These are phyloP conservation scores for Taphrina sp. DNA, from an alignment of 1,139 yeast species.

Conservation along the genomic window DNA sequence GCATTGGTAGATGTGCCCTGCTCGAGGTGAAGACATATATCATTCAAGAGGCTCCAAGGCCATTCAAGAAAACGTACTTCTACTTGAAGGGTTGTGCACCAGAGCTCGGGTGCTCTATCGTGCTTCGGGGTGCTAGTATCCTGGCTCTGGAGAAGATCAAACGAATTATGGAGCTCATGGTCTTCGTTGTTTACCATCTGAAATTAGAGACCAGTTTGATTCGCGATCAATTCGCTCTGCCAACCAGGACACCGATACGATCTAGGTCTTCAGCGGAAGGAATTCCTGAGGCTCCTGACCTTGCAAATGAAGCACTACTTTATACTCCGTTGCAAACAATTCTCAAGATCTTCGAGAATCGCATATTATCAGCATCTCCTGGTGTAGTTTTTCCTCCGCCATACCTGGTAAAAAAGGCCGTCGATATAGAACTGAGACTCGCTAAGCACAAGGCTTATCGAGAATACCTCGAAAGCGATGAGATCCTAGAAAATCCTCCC, in stretches of 20 bases:
- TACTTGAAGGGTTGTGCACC: constrained; percentile 75
- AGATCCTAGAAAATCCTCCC: constrained; percentile 8
- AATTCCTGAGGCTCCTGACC: not conserved
- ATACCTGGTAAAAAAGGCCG: constrained; percentile 50
- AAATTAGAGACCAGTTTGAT: constrained; percentile 78
- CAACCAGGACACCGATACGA: not conserved
- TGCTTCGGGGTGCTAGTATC: constrained; percentile 69
- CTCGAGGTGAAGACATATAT: constrained; percentile 68
- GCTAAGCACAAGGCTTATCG: constrained; percentile 37
- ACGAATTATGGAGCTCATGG: constrained; percentile 74
- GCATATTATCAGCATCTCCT: constrained; percentile 68
- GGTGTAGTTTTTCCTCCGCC: constrained; percentile 70
- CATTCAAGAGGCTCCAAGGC: constrained; percentile 49
- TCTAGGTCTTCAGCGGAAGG: not conserved
- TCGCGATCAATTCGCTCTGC: constrained; percentile 65
- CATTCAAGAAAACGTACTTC: constrained; percentile 63
- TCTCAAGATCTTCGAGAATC: constrained; percentile 35
- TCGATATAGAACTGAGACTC: constrained; percentile 44
- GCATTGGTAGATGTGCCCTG: constrained; percentile 67
- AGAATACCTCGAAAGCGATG: constrained; percentile 8
- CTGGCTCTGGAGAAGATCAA: constrained; percentile 65
- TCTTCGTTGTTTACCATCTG: constrained; percentile 71
- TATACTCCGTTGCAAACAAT: constrained; percentile 37
- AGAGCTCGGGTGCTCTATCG: constrained; percentile 75
- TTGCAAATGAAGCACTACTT: constrained; percentile 4